Evolutionary conservation across 495 filamentous ascomycete genomes (phyloP), one percentile per base, ranked within the genome.

Genomic region (Hypoxylon trugodes): DNA sequence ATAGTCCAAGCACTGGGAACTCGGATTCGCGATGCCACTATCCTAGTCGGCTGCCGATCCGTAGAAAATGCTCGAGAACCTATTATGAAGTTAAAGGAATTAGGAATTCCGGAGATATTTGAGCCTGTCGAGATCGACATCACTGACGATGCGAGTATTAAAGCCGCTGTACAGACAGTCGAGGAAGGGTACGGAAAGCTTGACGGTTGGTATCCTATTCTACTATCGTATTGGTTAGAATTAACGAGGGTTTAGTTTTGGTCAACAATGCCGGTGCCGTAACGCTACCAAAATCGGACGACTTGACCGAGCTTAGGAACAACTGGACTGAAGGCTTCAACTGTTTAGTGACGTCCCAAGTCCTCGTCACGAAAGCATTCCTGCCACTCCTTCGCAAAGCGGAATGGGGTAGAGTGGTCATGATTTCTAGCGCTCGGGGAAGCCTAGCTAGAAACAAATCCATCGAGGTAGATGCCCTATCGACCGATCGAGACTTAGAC

Each of bases 11-110:
- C 61, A 13, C 57, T 61, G 33, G 69, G 59, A 30, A 49, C 55
- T 21, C 70, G 55, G 68, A 25, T 73, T 16, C 73, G 70, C 6
- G 42, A 35, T 1, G 50, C 55, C 4, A 71, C 54, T 18, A 69
- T 70, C 42, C 61, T 80, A 19, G 65, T 80, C 4, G 66, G 61
- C 28, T 73, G 67, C 47, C 69, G 55, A 38, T 41, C 36, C 15
- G 13, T 37, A 4, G 35, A 32, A 24, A 49, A 49, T 22, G 55
- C 55, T 19, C 35, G 35, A 13, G 55, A 59, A 26, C 7, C 35
- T 12, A 59, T 59, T 6, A 22, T 12, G 15, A 41, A 41, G 3
- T 33, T 59, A 8, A 42, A 41, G 24, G 55, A 49, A n/a, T 9
- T 41, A 10, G 43, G 55, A 19, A 25, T 59, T 18, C 43, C 43